Evolutionary conservation across 345 rosid genomes (phyloP).

Genomic region (Noccaea caerulescens): DNA sequence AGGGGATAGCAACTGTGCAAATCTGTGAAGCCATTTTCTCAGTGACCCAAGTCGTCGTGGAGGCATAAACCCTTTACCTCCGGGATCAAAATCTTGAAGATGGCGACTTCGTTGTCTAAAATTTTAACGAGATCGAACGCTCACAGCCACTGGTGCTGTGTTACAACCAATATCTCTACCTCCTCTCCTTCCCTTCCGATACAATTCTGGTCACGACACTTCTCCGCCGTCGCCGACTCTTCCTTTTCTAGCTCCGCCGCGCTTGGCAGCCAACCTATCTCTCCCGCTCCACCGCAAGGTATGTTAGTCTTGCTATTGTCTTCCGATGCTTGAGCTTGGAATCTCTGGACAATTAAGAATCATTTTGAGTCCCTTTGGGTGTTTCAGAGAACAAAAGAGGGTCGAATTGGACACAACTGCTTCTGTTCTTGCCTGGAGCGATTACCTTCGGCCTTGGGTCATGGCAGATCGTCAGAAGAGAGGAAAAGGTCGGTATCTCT

Average conservation of each 20-base stretch:
- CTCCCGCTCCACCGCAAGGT: constrained; percentile 55
- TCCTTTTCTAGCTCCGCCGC: constrained; percentile 48
- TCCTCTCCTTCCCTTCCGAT: constrained; percentile 11
- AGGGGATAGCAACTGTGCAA: constrained; percentile 15
- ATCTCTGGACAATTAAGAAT: neutral
- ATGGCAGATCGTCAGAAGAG: constrained; percentile 95
- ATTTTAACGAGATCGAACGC: constrained; percentile 48
- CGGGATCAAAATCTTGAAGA: constrained; percentile 43
- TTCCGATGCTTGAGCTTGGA: constrained; percentile 20
- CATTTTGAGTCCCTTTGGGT: constrained; percentile 5
- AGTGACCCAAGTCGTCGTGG: constrained; percentile 37
- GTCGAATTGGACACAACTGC: constrained; percentile 62
- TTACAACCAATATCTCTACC: constrained; percentile 16
- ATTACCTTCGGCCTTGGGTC: constrained; percentile 94
- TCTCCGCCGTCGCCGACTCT: constrained; percentile 43
- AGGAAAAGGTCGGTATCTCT: constrained; percentile 69
- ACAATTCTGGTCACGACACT: constrained; percentile 34
- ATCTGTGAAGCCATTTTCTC: constrained; percentile 31
- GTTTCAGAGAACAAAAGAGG: constrained; percentile 50
- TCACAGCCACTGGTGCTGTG: constrained; percentile 27
- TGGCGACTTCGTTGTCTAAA: constrained; percentile 55
- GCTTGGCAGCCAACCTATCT: constrained; percentile 37
- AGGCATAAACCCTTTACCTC: constrained; percentile 38
- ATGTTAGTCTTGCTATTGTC: neutral
- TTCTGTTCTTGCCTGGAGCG: constrained; percentile 89